These are phyloP conservation scores for Ustilago curta DNA, from an alignment of 1,284 basidiomycete genomes.

Conservation along the genomic window DNA sequence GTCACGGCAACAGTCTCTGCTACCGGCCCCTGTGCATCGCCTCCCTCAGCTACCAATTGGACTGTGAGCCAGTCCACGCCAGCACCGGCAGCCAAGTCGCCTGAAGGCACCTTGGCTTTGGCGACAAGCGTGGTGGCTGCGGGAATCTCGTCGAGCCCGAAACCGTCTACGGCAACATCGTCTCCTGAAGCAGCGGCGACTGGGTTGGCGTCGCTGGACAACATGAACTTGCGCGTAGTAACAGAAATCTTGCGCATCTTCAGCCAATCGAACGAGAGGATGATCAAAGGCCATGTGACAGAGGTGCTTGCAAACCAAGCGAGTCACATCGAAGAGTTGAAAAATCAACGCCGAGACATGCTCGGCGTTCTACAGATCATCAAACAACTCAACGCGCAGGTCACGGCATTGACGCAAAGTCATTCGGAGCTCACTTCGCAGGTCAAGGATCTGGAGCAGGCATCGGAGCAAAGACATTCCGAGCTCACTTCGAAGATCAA, in stretches of 20 bases:
- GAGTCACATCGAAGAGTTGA: slow-evolving; percentile 8
- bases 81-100: neutral
- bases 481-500: too few relatives aligned
- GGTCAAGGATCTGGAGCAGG: too few relatives aligned
- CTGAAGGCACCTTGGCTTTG: slow-evolving; percentile 1
- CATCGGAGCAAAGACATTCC: too few relatives aligned
- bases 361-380: slow-evolving; percentile 4
- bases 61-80: neutral
- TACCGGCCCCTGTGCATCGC: neutral
- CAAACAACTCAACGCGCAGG: neutral
- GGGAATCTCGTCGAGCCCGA: slow-evolving; percentile 1
- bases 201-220: slow-evolving; percentile 13
- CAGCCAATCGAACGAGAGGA: slow-evolving; percentile 18
- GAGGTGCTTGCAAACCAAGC: slow-evolving; percentile 2
- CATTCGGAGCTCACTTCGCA: too few relatives aligned
- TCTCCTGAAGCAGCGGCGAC: neutral
- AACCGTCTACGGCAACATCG: neutral
- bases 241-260: slow-evolving; percentile 39
- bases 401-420: too few relatives aligned
- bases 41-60: neutral
- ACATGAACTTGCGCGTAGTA: slow-evolving; percentile 21
- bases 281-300: slow-evolving; percentile 1
- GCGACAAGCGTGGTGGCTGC: slow-evolving; percentile 15
- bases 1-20: neutral
- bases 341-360: neutral